Conservation (phyloP, 2,329 filamentous ascomycete genomes). For the Botrytis squamosa region DNA sequence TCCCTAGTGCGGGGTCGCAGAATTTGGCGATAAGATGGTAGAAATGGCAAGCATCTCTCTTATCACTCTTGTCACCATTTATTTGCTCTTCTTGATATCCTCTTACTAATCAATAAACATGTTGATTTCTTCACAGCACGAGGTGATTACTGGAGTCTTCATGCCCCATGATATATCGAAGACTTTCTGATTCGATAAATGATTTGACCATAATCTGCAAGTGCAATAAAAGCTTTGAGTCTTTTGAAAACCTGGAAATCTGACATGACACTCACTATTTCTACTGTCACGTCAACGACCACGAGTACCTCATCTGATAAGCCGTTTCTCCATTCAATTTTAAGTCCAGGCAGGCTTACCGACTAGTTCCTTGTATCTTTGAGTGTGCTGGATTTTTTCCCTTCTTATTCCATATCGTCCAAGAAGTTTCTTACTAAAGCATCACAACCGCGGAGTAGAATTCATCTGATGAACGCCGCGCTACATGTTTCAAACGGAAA, state of each 20-base stretch:
- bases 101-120: neutral
- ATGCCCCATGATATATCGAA: neutral
- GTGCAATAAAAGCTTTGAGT: neutral
- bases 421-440: neutral
- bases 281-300: neutral
- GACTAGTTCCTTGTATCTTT: neutral
- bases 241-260: neutral
- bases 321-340: neutral
- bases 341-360: neutral
- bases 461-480: neutral
- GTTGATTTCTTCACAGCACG: neutral
- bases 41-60: neutral
- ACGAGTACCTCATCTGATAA: neutral
- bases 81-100: neutral
- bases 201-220: neutral
- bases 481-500: neutral
- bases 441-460: neutral
- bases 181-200: neutral
- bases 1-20: neutral
- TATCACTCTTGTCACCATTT: neutral
- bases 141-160: neutral
- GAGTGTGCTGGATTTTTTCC: neutral
- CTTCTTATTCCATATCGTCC: neutral
- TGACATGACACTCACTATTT: neutral
- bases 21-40: neutral